Evolutionary conservation across 768 basidiomycete species (phyloP).

Genomic region (Rhodotorula paludigena): DNA sequence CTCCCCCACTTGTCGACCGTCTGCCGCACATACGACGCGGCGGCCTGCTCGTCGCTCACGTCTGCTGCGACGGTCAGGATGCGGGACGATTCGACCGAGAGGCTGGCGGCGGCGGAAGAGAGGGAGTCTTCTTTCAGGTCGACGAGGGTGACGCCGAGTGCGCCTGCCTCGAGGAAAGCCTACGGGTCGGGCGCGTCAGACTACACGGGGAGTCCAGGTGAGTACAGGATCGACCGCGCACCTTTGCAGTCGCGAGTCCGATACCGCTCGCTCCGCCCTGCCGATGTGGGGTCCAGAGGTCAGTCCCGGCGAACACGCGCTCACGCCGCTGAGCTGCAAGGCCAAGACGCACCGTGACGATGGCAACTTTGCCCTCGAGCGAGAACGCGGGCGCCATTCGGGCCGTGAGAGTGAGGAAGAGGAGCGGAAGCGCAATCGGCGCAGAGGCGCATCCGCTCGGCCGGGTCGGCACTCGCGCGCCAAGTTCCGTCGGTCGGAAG

Average conservation of each 20-base stretch:
- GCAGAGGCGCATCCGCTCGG: neutral
- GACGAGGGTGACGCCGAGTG: constrained; percentile 7
- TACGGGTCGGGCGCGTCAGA: neutral
- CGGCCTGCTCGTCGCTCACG: neutral
- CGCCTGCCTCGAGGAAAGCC: constrained; percentile 6
- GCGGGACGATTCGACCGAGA: neutral
- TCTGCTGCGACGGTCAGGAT: constrained; percentile 1
- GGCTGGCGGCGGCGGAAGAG: neutral
- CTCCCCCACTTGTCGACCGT: neutral
- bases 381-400: neutral
- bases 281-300: neutral
- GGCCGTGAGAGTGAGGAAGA: neutral
- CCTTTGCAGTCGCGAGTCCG: constrained; percentile 15
- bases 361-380: constrained; percentile 1
- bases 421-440: neutral
- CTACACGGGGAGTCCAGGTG: too few species aligned
- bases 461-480: neutral
- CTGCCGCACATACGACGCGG: neutral
- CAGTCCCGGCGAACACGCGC: too few species aligned
- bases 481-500: neutral
- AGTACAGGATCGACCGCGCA: neutral
- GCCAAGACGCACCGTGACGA: constrained; percentile 3
- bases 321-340: neutral
- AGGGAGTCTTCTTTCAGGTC: neutral
- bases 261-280: constrained; percentile 6